phyloP scores from a whole-genome alignment of 2,329 filamentous ascomycete genomes.

The Penicillium sp. region DNA sequence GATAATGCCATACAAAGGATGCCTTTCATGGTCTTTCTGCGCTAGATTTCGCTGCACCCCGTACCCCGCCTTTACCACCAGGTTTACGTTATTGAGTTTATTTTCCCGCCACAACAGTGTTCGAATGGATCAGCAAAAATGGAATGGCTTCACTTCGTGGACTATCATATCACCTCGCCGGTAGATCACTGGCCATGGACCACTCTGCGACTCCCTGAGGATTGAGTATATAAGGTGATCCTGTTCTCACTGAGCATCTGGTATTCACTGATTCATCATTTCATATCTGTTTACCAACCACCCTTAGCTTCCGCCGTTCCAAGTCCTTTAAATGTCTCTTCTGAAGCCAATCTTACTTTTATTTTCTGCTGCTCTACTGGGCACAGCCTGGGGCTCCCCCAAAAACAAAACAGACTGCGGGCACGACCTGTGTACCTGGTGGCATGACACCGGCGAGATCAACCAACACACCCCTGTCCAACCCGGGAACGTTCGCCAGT shows the following conservation, averaged over 20 bases:
- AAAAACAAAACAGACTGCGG: background rate
- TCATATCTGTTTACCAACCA: background rate
- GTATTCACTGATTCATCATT: too few relatives aligned
- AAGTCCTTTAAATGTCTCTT: background rate
- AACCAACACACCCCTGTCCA: background rate
- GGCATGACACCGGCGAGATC: background rate
- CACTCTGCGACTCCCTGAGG: too few relatives aligned
- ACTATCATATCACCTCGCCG: background rate
- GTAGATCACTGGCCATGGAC: background rate
- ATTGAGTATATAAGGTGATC: too few relatives aligned
- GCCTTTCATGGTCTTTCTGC: background rate
- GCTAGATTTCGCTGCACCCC: background rate
- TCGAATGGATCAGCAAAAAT: background rate
- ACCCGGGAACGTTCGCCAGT: background rate
- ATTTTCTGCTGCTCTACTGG: background rate
- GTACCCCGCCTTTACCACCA: background rate
- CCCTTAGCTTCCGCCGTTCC: background rate
- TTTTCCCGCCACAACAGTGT: background rate
- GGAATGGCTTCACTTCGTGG: background rate
- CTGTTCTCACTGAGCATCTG: too few relatives aligned
- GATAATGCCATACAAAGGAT: too few relatives aligned
- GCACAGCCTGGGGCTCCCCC: background rate
- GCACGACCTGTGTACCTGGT: background rate
- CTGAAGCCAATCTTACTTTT: background rate
- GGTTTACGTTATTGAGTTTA: background rate